phyloP scores from a whole-genome alignment of 345 rosid genomes.

The Durio zibethinus region DNA sequence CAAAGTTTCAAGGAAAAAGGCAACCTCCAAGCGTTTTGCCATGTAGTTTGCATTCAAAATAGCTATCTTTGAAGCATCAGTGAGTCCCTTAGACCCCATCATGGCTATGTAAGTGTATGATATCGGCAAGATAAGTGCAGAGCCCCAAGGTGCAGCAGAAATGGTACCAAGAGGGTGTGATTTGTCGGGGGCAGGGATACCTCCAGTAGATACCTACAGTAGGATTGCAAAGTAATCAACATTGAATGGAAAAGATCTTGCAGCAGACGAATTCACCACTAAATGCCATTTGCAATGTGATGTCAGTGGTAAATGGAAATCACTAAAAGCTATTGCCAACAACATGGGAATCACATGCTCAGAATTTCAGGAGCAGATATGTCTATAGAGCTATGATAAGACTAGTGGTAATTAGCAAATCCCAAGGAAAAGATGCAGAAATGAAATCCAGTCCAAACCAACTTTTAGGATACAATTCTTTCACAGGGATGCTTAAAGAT shows the following conservation, averaged over 20 bases:
- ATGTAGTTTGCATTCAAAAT: conserved; percentile 97
- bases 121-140: conserved; percentile 94
- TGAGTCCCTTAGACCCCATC: conserved; percentile 98
- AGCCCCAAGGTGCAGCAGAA: conserved; percentile 99
- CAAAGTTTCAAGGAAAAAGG: conserved; percentile 17
- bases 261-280: conserved; percentile 12
- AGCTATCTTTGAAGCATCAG: conserved; percentile 94
- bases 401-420: background rate
- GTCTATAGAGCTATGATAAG: background rate
- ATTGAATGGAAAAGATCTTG: background rate
- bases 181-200: conserved; percentile 75
- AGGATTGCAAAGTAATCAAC: conserved; percentile 5
- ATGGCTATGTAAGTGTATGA: conserved; percentile 92
- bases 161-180: conserved; percentile 79
- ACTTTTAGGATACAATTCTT: background rate
- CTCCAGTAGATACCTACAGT: conserved; percentile 69
- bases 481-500: background rate
- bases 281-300: conserved; percentile 5
- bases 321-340: no score
- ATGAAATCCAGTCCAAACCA: background rate
- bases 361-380: background rate
- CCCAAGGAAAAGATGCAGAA: background rate
- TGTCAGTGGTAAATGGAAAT: background rate
- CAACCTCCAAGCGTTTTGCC: conserved; percentile 97
- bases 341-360: background rate